Evolutionary conservation across 225 moss, liverwort and hornwort genomes (phyloP).

Genomic region (Bryum argenteum): DNA sequence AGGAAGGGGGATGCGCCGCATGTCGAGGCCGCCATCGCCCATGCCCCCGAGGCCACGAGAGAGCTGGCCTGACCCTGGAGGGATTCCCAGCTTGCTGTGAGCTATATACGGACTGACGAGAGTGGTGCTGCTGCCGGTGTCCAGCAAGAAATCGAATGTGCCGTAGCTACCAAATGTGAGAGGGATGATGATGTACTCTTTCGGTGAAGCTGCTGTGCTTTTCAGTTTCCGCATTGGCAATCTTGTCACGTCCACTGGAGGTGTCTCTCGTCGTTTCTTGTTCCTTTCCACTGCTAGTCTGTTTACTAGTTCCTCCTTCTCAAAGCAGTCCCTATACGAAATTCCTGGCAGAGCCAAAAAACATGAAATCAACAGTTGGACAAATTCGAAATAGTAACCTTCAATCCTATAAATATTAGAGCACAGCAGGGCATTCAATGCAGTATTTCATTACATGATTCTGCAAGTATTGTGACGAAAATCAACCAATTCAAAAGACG

Average conservation of each 20-base stretch:
- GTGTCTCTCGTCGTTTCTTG: constrained; percentile 45
- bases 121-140: constrained; percentile 91
- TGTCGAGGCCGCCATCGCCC: constrained; percentile 68
- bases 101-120: constrained; percentile 75
- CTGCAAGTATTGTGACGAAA: neutral
- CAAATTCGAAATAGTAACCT: neutral
- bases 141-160: constrained; percentile 90
- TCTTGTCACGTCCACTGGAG: constrained; percentile 36
- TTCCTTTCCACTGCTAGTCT: constrained; percentile 59
- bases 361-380: too few relatives aligned
- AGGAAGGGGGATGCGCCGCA: constrained; percentile 56
- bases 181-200: constrained; percentile 89
- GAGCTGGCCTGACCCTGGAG: constrained; percentile 60
- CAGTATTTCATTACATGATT: neutral
- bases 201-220: constrained; percentile 80
- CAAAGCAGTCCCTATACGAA: constrained; percentile 89
- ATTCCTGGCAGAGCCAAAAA: constrained; percentile 51
- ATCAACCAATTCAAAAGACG: neutral
- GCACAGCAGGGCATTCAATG: neutral
- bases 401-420: neutral
- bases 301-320: constrained; percentile 86
- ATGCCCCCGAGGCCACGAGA: constrained; percentile 83
- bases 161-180: constrained; percentile 76
- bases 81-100: constrained; percentile 63
- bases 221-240: constrained; percentile 75